Base-by-base conservation (phyloP, 768 basidiomycete genomes). In the Mycena indigotica region DNA sequence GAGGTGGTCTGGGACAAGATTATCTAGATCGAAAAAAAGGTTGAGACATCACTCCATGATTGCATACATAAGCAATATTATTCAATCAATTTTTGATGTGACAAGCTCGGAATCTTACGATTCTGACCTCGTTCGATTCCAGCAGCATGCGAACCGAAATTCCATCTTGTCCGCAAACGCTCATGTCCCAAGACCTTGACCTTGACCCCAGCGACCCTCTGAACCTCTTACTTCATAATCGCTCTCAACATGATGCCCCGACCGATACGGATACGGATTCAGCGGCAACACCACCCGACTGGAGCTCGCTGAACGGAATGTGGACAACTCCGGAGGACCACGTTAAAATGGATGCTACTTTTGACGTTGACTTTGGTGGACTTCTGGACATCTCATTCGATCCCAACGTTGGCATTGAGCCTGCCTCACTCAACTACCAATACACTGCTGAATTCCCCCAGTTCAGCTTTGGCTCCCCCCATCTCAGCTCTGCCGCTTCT, bases 381-480 rank as follows among this genome's bases (percentile, higher is more conserved):
- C 59, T 81, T 67, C 82, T 86, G 79, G 84, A 85, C 70, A 77
- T 88, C 70, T 86, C 88, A 65, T 84, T 86, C 53, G 75, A 78
- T 67, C 79, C 83, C 3, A 72, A 80, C 19, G 79, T 85, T 63
- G 80, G 81, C 1, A 79, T 91, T 53, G 86, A 91, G 57, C 88
- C 89, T 28, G 84, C 75, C 62, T 75, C 81, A 5, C 72, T 89
- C 13, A 87, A 89, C 56, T 62, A 64, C 55, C 4, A 67, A 51
- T 63, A 39, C n/a, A 6, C 19, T 13, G 46, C 60, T n/a, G 51
- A 62, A 3, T 67, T 70, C 53, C 67, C 63, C 12, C 12, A 23
- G 35, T 65, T 66, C 52, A 67, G 63, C 28, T 62, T 67, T 40
- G 61, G 63, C 40, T 71, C 67, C 49, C 50, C 69, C 1, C 72